phyloP scores from a whole-genome alignment of 1,284 basidiomycete genomes.

The Jaminaea rosea region DNA sequence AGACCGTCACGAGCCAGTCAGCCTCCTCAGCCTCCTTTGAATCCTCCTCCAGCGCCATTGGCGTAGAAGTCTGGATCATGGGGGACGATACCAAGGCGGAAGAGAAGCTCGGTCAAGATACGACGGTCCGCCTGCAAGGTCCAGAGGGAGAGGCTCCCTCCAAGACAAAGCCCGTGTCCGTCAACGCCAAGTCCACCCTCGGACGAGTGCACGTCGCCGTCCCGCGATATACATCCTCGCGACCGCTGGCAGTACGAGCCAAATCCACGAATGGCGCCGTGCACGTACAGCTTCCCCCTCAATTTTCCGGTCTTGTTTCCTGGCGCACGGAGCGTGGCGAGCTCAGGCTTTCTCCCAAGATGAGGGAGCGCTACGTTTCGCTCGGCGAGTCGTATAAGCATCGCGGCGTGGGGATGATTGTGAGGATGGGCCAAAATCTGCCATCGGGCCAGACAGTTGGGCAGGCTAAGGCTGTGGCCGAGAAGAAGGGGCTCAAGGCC shows the following conservation, averaged over 20 bases:
- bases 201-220: conserved; percentile 14
- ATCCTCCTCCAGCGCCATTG: conserved; percentile 21
- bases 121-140: background rate
- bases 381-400: conserved; percentile 25
- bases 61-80: conserved; percentile 19
- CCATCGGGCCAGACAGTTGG: background rate
- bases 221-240: conserved; percentile 19
- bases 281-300: conserved; percentile 20
- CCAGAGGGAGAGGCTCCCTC: background rate
- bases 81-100: conserved; percentile 4
- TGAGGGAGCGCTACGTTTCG: conserved; percentile 16
- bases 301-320: conserved; percentile 29
- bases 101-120: background rate
- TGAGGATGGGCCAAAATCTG: conserved; percentile 1
- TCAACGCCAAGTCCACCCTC: conserved; percentile 17
- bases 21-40: conserved; percentile 21
- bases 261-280: conserved; percentile 22
- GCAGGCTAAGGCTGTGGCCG: background rate
- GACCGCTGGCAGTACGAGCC: conserved; percentile 26
- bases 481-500: conserved; percentile 1
- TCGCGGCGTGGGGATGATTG: conserved; percentile 20
- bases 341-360: conserved; percentile 19
- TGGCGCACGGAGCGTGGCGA: conserved; percentile 30
- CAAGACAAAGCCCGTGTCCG: conserved; percentile 11
- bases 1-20: conserved; percentile 8